phyloP scores from a whole-genome alignment of 2,329 filamentous ascomycete genomes.

The Colletotrichum paranaense region DNA sequence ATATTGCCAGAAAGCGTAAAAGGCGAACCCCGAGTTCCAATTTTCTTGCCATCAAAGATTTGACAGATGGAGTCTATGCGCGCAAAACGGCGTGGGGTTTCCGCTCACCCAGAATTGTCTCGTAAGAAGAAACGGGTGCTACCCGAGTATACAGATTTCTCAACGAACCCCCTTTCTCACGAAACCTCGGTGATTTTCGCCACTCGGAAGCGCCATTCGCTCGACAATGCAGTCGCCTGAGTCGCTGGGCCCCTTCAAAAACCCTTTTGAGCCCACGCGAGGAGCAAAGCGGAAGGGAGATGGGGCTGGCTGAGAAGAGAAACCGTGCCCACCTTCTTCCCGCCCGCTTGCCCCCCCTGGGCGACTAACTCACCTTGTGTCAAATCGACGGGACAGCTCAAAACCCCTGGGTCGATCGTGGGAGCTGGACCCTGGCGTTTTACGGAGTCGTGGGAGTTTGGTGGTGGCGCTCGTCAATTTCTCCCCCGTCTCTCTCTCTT shows the following conservation, averaged over 20 bases:
- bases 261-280: not conserved
- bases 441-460: not conserved
- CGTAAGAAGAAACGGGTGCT: not conserved
- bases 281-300: not conserved
- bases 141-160: not conserved
- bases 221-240: constrained; percentile 20
- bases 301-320: too few species aligned
- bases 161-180: not conserved
- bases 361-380: not conserved
- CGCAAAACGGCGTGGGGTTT: not conserved
- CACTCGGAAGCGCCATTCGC: constrained; percentile 10
- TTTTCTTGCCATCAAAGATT: not conserved
- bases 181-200: not conserved
- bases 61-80: not conserved
- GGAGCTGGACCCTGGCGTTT: not conserved
- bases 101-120: not conserved
- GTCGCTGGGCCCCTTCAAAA: not conserved
- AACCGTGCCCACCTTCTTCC: not conserved
- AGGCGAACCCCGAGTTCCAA: not conserved
- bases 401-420: constrained; percentile 9
- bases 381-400: not conserved
- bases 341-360: not conserved
- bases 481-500: not conserved
- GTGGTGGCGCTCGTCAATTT: not conserved
- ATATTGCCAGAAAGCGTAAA: not conserved